A percentile compares a stretch with the other conserved stretches of the same genome.
These are phyloP conservation scores for Juglanconis oblonga DNA, from an alignment of 2,329 filamentous ascomycete species.

Conservation along the genomic window DNA sequence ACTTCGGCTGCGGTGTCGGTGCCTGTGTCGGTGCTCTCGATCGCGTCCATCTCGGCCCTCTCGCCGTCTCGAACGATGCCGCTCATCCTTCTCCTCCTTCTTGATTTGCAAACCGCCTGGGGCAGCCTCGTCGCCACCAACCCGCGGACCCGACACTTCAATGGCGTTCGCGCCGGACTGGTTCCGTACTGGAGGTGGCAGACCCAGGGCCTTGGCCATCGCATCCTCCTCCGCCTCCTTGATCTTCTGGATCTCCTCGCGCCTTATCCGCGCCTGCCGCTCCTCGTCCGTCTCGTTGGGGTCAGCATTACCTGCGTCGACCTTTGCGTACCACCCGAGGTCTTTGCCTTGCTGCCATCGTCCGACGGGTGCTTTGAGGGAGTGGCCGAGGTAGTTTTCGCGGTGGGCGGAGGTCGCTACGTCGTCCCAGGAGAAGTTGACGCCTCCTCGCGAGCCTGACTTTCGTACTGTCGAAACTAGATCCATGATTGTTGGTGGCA, in stretches of 20 bases:
- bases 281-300: constrained; percentile 58
- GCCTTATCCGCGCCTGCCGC: constrained; percentile 57
- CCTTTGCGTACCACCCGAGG: constrained; percentile 62
- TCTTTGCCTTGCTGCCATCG: constrained; percentile 82
- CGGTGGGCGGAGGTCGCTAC: constrained; percentile 83
- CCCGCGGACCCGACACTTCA: constrained; percentile 48
- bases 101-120: constrained; percentile 29
- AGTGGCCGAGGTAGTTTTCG: constrained; percentile 88
- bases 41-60: constrained; percentile 26
- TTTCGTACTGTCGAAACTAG: constrained; percentile 90
- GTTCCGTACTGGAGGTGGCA: constrained; percentile 65
- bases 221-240: constrained; percentile 95
- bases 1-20: constrained; percentile 30
- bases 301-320: constrained; percentile 43
- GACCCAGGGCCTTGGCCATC: constrained; percentile 75
- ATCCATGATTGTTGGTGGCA: constrained; percentile 62
- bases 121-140: constrained; percentile 27
- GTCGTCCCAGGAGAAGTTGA: constrained; percentile 96
- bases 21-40: constrained; percentile 31
- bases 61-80: constrained; percentile 15
- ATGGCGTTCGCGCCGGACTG: constrained; percentile 66
- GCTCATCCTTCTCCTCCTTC: constrained; percentile 19
- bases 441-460: constrained; percentile 83
- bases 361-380: constrained; percentile 85
- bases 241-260: constrained; percentile 74